These are phyloP conservation scores for Keithomyces neogunnii DNA, from an alignment of 2,329 filamentous ascomycete genomes.

Conservation along the genomic window DNA sequence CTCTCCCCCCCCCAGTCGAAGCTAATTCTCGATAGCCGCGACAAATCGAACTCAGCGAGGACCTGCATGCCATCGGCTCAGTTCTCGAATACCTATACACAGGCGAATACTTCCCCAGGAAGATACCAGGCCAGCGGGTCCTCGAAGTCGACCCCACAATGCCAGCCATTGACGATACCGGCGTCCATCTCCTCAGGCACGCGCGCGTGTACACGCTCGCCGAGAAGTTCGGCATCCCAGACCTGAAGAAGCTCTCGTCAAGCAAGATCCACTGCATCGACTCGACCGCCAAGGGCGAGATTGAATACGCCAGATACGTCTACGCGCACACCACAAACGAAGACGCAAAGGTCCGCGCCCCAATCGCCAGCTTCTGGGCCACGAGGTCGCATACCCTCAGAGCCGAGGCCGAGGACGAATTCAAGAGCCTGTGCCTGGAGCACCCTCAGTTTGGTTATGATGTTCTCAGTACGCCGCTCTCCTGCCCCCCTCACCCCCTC, in stretches of 20 bases:
- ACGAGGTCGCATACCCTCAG: constrained; percentile 71
- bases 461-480: constrained; percentile 59
- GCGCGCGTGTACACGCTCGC: constrained; percentile 85
- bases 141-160: constrained; percentile 62
- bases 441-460: constrained; percentile 91
- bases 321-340: constrained; percentile 66
- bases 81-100: constrained; percentile 35
- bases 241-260: constrained; percentile 68
- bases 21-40: constrained; percentile 37
- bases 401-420: constrained; percentile 78
- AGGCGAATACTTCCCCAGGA: constrained; percentile 60
- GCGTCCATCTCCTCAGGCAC: constrained; percentile 77
- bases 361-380: constrained; percentile 88
- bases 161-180: constrained; percentile 64
- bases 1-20: background rate
- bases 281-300: constrained; percentile 80
- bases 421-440: constrained; percentile 76
- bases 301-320: constrained; percentile 84
- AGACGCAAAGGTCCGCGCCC: constrained; percentile 67
- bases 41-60: constrained; percentile 53
- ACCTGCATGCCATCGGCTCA: constrained; percentile 26
- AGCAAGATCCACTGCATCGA: constrained; percentile 90
- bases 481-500: background rate
- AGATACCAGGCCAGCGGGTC: constrained; percentile 51
- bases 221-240: constrained; percentile 61